A percentile compares a stretch with the other conserved stretches of the same genome.
These are phyloP conservation scores for Scheffersomyces coipomensis DNA, from an alignment of 805 yeast species.

Conservation along the genomic window DNA sequence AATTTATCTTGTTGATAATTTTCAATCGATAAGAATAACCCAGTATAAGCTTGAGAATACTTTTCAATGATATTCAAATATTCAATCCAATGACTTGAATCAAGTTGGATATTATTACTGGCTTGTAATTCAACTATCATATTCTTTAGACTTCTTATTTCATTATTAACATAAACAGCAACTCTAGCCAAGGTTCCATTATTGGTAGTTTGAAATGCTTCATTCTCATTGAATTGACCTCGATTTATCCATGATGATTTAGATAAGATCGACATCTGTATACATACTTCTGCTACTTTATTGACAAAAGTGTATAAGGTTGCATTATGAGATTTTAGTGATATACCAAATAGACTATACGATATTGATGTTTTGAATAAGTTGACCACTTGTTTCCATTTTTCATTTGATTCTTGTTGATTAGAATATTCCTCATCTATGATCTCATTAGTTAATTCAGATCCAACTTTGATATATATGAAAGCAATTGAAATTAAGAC, in stretches of 20 bases:
- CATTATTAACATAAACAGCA: slow-evolving; percentile 38
- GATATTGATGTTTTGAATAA: slow-evolving; percentile 32
- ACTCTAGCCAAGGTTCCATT: slow-evolving; percentile 46
- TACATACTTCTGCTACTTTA: slow-evolving; percentile 27
- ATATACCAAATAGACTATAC: slow-evolving; percentile 21
- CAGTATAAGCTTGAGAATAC: slow-evolving; percentile 42
- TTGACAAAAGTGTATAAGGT: slow-evolving; percentile 13
- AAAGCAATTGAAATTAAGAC: slow-evolving; percentile 22
- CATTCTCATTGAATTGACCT: slow-evolving; percentile 14
- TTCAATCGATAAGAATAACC: slow-evolving; percentile 44
- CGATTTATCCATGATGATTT: slow-evolving; percentile 40
- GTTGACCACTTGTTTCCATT: slow-evolving; percentile 36
- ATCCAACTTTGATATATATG: slow-evolving; percentile 30
- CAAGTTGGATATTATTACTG: neutral
- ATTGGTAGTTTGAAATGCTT: slow-evolving; percentile 18
- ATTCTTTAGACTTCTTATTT: slow-evolving; percentile 22
- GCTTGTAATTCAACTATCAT: slow-evolving; percentile 13
- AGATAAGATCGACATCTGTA: slow-evolving; percentile 38
- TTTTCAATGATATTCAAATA: slow-evolving; percentile 30
- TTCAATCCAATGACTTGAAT: slow-evolving; percentile 19
- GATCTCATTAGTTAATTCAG: slow-evolving; percentile 33
- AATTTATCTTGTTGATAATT: slow-evolving; percentile 42
- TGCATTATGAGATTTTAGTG: slow-evolving; percentile 2
- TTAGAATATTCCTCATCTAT: slow-evolving; percentile 22
- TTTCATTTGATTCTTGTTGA: slow-evolving; percentile 17